phyloP scores from a whole-genome alignment of 306 rosid species.

The Pterocarpus macrocarpus region DNA sequence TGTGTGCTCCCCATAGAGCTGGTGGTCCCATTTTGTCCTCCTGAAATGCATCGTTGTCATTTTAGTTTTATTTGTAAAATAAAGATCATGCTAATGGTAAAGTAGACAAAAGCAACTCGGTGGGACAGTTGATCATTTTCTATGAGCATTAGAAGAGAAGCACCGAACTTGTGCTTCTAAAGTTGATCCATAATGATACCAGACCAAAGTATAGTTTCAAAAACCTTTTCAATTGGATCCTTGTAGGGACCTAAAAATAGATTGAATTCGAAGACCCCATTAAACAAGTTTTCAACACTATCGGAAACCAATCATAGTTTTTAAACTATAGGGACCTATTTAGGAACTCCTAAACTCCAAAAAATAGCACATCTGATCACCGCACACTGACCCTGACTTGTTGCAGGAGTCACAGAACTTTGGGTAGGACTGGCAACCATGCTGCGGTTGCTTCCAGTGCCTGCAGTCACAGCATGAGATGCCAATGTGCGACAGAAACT shows the following conservation, averaged over 20 bases:
- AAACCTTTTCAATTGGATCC: neutral
- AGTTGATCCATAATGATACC: neutral
- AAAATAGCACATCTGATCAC: conserved; percentile 18
- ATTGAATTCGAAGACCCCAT: neutral
- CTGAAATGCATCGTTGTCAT: conserved; percentile 54
- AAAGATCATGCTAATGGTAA: neutral
- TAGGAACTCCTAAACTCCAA: neutral
- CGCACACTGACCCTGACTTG: conserved; percentile 80
- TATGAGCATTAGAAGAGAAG: conserved; percentile 15
- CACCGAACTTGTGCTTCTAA: conserved; percentile 15
- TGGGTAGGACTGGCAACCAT: conserved; percentile 95
- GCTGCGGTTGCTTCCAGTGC: conserved; percentile 90
- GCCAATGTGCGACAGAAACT: conserved; percentile 99
- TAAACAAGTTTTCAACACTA: neutral
- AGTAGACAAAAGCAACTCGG: conserved; percentile 11
- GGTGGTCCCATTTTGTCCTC: conserved; percentile 79
- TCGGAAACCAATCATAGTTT: conserved; percentile 8
- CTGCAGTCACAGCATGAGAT: conserved; percentile 93
- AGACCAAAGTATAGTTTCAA: conserved; percentile 10
- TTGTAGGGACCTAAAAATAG: neutral
- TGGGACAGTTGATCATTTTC: conserved; percentile 23
- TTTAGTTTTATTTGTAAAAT: conserved; percentile 39
- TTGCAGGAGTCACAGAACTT: conserved; percentile 83
- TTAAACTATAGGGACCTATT: neutral
- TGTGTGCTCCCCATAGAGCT: conserved; percentile 87